Conservation (phyloP, 345 rosid genomes). For the Lumnitzera racemosa region DNA sequence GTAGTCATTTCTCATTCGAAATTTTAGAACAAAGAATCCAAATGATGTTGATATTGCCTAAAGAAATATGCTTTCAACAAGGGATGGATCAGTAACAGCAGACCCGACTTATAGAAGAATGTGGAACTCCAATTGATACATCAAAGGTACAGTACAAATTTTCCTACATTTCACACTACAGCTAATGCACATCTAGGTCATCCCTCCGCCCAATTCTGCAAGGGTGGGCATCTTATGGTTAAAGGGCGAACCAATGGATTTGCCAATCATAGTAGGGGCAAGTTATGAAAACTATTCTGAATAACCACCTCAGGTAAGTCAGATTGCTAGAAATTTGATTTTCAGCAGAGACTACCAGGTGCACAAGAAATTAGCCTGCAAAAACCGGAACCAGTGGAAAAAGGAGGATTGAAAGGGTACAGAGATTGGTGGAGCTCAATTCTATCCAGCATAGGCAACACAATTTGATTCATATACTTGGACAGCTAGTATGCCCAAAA, state of each 20-base stretch:
- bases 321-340: conserved; percentile 25
- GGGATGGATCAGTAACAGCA: too few relatives aligned
- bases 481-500: background rate
- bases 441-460: too few relatives aligned
- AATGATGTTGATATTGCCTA: too few relatives aligned
- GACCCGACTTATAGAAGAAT: too few relatives aligned
- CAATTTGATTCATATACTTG: background rate
- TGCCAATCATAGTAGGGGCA: conserved; percentile 10
- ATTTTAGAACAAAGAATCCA: too few relatives aligned
- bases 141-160: too few relatives aligned
- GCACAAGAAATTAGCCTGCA: conserved; percentile 37
- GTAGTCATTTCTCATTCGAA: too few relatives aligned
- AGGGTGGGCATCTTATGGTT: background rate
- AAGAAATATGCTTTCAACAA: too few relatives aligned
- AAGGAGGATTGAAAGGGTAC: background rate
- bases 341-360: conserved; percentile 57
- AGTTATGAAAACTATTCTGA: conserved; percentile 18
- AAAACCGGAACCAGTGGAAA: conserved; percentile 8
- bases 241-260: conserved; percentile 10
- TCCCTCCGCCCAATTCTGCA: background rate
- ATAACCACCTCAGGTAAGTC: conserved; percentile 82
- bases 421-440: too few relatives aligned
- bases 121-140: too few relatives aligned
- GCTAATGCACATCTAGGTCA: too few relatives aligned
- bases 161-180: too few relatives aligned